These are phyloP conservation scores for Marasmius sp. DNA, from an alignment of 1,284 basidiomycete genomes.

Conservation along the genomic window DNA sequence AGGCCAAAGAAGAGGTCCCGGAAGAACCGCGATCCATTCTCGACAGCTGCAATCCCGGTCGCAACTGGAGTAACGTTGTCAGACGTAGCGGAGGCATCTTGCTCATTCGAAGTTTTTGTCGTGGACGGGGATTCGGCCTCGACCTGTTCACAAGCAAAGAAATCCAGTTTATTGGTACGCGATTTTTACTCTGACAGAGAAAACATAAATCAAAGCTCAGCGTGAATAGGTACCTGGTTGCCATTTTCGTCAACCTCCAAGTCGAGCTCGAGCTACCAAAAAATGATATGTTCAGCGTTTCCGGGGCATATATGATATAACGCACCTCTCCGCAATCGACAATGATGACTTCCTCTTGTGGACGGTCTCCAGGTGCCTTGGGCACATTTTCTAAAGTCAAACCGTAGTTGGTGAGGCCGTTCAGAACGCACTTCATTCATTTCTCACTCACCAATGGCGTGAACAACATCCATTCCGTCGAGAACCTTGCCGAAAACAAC, in stretches of 20 bases:
- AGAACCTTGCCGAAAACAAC: constrained; percentile 91
- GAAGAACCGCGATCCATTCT: constrained; percentile 31
- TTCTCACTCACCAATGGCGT: constrained; percentile 60
- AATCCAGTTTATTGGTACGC: constrained; percentile 27
- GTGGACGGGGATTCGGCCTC: neutral
- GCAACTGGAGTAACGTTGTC: constrained; percentile 15
- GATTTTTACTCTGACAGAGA: constrained; percentile 53
- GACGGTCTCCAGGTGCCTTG: constrained; percentile 71
- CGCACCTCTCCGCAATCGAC: constrained; percentile 81
- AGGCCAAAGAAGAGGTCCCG: constrained; percentile 46
- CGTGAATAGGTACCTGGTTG: constrained; percentile 87
- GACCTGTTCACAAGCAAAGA: constrained; percentile 34
- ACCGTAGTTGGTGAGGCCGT: constrained; percentile 15
- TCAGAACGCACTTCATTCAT: neutral
- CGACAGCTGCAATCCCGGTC: constrained; percentile 5
- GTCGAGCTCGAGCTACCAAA: constrained; percentile 62
- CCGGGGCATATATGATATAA: constrained; percentile 6
- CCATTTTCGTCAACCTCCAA: constrained; percentile 60
- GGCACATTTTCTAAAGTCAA: constrained; percentile 63
- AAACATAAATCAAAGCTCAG: constrained; percentile 79
- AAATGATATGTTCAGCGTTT: constrained; percentile 7
- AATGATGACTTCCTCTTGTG: constrained; percentile 73
- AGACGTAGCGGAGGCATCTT: constrained; percentile 7
- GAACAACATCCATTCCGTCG: constrained; percentile 87
- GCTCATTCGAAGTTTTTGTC: neutral